Conservation (phyloP, 495 filamentous ascomycete genomes). For the Aspergillus cavernicola region DNA sequence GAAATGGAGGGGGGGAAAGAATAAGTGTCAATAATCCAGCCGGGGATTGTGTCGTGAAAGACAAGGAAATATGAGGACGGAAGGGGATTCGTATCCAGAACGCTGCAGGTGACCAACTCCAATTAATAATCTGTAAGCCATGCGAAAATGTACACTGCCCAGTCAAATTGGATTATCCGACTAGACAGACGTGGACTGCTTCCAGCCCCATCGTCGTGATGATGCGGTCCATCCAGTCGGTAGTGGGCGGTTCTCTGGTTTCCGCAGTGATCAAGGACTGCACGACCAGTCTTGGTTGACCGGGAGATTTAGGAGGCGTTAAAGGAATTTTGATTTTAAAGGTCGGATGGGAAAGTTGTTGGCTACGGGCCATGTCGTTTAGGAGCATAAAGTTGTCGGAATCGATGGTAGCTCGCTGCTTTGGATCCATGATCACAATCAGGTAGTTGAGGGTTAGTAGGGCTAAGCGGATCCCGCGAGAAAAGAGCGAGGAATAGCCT, state of each 20-base stretch:
- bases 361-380: conserved; percentile 3
- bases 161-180: too few relatives aligned
- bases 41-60: too few relatives aligned
- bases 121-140: neutral
- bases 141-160: neutral
- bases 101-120: neutral
- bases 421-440: conserved; percentile 24
- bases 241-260: conserved; percentile 19
- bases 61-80: neutral
- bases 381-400: conserved; percentile 16
- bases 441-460: conserved; percentile 26
- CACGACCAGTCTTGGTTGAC: conserved; percentile 14
- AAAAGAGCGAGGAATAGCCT: conserved; percentile 21
- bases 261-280: conserved; percentile 22
- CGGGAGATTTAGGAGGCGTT: conserved; percentile 19
- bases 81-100: neutral
- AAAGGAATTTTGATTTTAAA: neutral
- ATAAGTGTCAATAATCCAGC: neutral
- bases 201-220: conserved; percentile 28
- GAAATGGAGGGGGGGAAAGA: neutral
- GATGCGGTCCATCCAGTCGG: conserved; percentile 30
- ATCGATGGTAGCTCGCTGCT: conserved; percentile 18
- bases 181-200: conserved; percentile 5
- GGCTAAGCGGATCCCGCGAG: conserved; percentile 25
- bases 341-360: neutral